Conservation (phyloP, 2,329 filamentous ascomycete genomes). For the Diatrype stigma region DNA sequence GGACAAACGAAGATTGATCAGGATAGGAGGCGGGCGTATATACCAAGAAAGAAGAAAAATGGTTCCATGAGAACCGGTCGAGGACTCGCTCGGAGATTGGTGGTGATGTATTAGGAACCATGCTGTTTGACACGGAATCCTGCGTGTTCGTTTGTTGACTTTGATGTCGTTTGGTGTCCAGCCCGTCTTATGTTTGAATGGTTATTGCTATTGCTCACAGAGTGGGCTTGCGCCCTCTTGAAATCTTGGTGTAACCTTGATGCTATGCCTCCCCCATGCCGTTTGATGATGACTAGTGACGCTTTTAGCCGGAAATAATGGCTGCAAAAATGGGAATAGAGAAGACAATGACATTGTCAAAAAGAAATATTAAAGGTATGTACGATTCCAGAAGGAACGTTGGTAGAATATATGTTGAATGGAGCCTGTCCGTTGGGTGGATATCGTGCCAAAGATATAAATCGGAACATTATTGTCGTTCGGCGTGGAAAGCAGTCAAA, state of each 20-base stretch:
- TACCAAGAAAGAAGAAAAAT: conserved; percentile 11
- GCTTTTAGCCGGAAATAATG: not conserved
- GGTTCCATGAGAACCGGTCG: conserved; percentile 3
- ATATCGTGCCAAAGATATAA: not conserved
- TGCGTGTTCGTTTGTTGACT: conserved; percentile 4
- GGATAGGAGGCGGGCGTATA: conserved; percentile 3
- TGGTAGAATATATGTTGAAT: not conserved
- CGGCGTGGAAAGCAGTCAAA: conserved; percentile 28
- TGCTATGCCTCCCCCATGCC: conserved; percentile 1
- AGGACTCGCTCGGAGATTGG: conserved; percentile 1
- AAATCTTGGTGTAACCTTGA: conserved; percentile 18
- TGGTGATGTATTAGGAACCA: conserved; percentile 10
- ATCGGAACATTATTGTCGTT: not conserved
- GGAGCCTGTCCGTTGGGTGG: not conserved
- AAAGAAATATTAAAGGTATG: not conserved
- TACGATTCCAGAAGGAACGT: not conserved
- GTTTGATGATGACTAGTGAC: not conserved
- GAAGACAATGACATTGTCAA: not conserved
- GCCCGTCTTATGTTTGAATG: conserved; percentile 15
- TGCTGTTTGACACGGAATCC: conserved; percentile 12
- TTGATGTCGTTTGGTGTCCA: conserved; percentile 15
- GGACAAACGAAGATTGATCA: conserved; percentile 1
- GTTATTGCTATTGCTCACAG: conserved; percentile 8
- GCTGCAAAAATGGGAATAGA: not conserved
- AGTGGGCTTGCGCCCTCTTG: conserved; percentile 23